Evolutionary conservation across 108 stramenopile species (phyloP).

Genomic region (Discostella pseudostelligera): DNA sequence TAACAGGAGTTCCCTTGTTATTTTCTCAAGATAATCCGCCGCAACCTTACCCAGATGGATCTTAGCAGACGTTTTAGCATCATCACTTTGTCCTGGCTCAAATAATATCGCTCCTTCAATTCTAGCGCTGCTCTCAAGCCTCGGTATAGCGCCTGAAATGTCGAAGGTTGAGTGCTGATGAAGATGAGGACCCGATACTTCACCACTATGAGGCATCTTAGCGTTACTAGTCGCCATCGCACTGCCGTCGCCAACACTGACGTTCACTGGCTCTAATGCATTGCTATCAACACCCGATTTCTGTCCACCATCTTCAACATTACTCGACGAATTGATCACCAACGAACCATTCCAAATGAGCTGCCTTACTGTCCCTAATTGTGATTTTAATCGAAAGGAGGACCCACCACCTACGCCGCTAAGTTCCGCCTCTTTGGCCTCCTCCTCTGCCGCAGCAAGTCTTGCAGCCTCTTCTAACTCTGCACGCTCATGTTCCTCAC

Average conservation of each 20-base stretch:
- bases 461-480: conserved; percentile 16
- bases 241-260: conserved; percentile 7
- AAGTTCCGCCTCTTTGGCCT: conserved; percentile 2
- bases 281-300: not conserved
- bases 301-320: not conserved
- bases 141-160: not conserved
- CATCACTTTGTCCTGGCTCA: conserved; percentile 21
- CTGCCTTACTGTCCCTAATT: conserved; percentile 29
- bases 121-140: conserved; percentile 20
- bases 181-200: not conserved
- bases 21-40: conserved; percentile 70
- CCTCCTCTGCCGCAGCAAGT: conserved; percentile 3
- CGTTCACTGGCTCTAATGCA: conserved; percentile 19
- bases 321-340: not conserved
- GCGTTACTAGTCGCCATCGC: not conserved
- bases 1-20: conserved; percentile 59
- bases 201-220: too few relatives aligned
- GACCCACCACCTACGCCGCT: conserved; percentile 5
- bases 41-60: conserved; percentile 58
- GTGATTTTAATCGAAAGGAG: conserved; percentile 23
- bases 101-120: conserved; percentile 34
- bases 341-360: conserved; percentile 31
- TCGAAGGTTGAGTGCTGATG: not conserved
- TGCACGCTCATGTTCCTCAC: conserved; percentile 33
- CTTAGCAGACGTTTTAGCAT: conserved; percentile 39